Base-by-base conservation (phyloP, 768 basidiomycete species). In the Amyloporia xantha region DNA sequence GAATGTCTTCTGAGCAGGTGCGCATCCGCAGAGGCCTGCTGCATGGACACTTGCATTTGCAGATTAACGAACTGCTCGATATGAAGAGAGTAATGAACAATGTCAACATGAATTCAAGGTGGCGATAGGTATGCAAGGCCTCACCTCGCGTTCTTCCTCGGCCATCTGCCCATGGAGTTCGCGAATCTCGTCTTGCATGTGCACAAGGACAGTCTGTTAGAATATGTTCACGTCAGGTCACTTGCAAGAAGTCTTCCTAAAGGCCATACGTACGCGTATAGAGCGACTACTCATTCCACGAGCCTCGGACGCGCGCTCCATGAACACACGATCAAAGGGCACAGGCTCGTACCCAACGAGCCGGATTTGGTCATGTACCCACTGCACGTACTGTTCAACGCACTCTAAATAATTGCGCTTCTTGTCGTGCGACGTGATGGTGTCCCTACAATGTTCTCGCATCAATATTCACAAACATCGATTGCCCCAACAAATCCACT, bases 351-450 rank as follows among this genome's bases (percentile, higher is more conserved):
- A 61, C 28, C 73, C 67, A 11, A 77, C 62, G 15, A 86, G 59
- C 0, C 66, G 66, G 35, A 84, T 68, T 54, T 81, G 79, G 10
- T 72, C 68, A 52, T 87, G 86, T 19, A 88, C 71, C 5, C 71
- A 67, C 24, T 73, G 59, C 12, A 86, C 76, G 60, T 86, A 88
- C 50, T 82, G 76, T 54, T 88, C 85, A 5, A 88, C 64, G 54
- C 81, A 84, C 55, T 84, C 83, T 20, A 87, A 72, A 57, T 87
- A 86, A 56, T 81, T 74, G 2, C 85, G 68, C 56, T 86, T 86
- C 58, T 86, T 86, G 58, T 87, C 85, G 56, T 88, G 85, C 5
- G 84, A 85, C 2, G 85, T 82, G 48, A 88, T 86, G n/a, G 73
- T 72, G 44, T 86, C 85, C 1, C 82, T 84, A 47, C 12, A 12